Base-by-base conservation (phyloP, 345 rosid species). In the Brassica cretica region DNA sequence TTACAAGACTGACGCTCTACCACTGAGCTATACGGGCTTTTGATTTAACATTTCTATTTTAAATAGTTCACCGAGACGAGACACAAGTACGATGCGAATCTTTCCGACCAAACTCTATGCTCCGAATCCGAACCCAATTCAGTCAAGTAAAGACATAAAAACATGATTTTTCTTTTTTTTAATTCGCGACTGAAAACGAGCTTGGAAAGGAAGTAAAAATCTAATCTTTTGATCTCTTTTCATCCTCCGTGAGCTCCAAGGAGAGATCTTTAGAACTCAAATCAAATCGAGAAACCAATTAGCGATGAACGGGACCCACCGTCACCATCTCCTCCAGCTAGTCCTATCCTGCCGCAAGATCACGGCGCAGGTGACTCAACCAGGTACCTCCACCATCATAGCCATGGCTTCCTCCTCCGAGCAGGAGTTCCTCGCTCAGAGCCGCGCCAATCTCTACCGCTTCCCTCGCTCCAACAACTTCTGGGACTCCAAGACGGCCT, bases 391-490 rank as follows among this genome's bases (percentile, higher is more conserved):
- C 74, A 80, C 91, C 56, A 86, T 93, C 83, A 78, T 93, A 58
- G 98, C 97, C 78, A 91, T 91, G 96, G 97, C 96, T 33, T 90
- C 96, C 15, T 93, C 98, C 51, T 73, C 95, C 64, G 92, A 90
- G 70, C 89, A 87, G 8, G 97, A 89, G 27, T 93, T 90, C 80
- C 78, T 87, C 7, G 82, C 91, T n/a, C 84, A 71, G 61, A 84
- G 72, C 86, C 93, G 93, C 41, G 81, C 89, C 74, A 86, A 84
- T 68, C 91, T 88, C 87, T 79, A 75, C 75, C 85, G 89, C 10
- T 81, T 87, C 72, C 97, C 89, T 32, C 85, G 84, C 27, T 75
- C 84, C 46, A 85, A 73, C 79, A 78, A 80, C 51, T 68, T 78
- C 78, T 89, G 93, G 97, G 93, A 91, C 80, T 82, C 93, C 29